Percentiles rank a stretch among this genome's conserved stretches.
These are phyloP conservation scores for Leucocoprinus sp. DNA, from an alignment of 768 basidiomycete species.

Conservation along the genomic window DNA sequence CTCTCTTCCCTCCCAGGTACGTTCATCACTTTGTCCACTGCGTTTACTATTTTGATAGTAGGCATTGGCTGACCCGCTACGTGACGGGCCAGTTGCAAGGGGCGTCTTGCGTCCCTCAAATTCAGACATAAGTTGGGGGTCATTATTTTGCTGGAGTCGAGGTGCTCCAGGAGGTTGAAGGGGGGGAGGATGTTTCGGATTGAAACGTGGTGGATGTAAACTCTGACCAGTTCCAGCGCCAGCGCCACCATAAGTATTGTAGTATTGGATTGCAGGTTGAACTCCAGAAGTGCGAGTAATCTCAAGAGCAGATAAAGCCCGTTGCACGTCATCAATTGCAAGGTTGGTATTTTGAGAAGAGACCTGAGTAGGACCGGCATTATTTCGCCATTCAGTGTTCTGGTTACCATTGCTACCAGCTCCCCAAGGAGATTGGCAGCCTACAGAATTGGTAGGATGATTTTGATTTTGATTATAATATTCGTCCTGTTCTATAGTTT, in stretches of 20 bases:
- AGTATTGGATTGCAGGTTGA: constrained; percentile 25
- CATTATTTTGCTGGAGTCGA: constrained; percentile 29
- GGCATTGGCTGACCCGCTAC: constrained; percentile 32
- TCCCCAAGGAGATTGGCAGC: constrained; percentile 61
- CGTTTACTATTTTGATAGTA: constrained; percentile 24
- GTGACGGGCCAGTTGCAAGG: constrained; percentile 30
- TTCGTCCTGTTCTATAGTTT: constrained; percentile 45
- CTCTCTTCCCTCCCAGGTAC: constrained; percentile 62
- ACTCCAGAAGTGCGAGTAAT: constrained; percentile 28
- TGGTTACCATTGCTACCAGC: constrained; percentile 17
- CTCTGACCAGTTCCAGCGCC: constrained; percentile 36
- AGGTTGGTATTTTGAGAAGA: constrained; percentile 24
- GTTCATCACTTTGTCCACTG: constrained; percentile 18
- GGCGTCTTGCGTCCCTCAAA: constrained; percentile 59
- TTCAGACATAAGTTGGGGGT: constrained; percentile 54
- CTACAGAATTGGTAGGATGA: constrained; percentile 49
- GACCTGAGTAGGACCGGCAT: constrained; percentile 18
- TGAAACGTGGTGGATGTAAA: constrained; percentile 65
- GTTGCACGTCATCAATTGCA: constrained; percentile 68
- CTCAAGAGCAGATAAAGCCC: constrained; percentile 65
- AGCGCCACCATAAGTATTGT: constrained; percentile 13
- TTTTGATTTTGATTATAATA: constrained; percentile 43
- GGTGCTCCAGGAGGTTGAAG: constrained; percentile 10
- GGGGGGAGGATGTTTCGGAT: constrained; percentile 10
- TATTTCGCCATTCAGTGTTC: constrained; percentile 49